A percentile compares a stretch with the other conserved stretches of the same genome.
Conservation (phyloP, 2,329 filamentous ascomycete genomes). For the Fusarium citri region DNA sequence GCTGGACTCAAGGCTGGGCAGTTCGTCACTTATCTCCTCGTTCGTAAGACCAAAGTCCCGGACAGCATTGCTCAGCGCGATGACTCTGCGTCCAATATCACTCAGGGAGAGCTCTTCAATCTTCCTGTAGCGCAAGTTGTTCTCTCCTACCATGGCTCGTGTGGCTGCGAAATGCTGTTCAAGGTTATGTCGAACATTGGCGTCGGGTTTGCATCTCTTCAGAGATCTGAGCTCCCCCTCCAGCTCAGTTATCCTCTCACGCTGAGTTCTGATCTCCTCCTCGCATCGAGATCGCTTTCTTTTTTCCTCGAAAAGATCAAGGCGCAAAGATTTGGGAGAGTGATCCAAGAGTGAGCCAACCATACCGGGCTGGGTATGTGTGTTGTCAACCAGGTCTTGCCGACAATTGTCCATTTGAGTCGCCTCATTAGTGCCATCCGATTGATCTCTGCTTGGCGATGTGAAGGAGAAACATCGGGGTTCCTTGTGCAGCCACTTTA, state of each 20-base stretch:
- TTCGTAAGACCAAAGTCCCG: background rate
- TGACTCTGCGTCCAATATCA: background rate
- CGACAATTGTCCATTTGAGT: background rate
- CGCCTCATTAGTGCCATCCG: background rate
- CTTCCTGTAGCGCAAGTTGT: background rate
- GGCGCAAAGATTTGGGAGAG: background rate
- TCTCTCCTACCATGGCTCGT: background rate
- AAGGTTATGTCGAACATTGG: background rate
- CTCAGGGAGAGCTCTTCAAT: background rate
- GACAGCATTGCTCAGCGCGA: background rate
- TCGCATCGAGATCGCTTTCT: background rate
- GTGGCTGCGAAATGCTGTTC: background rate
- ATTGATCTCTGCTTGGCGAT: background rate
- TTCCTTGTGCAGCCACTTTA: background rate
- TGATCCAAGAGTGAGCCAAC: too few relatives aligned
- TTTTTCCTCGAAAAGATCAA: background rate
- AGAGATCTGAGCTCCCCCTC: background rate
- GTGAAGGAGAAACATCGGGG: background rate
- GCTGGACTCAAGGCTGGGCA: rapidly evolving
- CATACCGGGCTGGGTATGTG: background rate
- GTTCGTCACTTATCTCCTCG: background rate
- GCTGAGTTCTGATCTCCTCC: background rate
- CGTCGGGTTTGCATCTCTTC: background rate
- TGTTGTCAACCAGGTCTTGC: background rate
- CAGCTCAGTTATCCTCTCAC: background rate